These are phyloP conservation scores for Globisporangium polare DNA, from an alignment of 352 stramenopile genomes.

Conservation along the genomic window DNA sequence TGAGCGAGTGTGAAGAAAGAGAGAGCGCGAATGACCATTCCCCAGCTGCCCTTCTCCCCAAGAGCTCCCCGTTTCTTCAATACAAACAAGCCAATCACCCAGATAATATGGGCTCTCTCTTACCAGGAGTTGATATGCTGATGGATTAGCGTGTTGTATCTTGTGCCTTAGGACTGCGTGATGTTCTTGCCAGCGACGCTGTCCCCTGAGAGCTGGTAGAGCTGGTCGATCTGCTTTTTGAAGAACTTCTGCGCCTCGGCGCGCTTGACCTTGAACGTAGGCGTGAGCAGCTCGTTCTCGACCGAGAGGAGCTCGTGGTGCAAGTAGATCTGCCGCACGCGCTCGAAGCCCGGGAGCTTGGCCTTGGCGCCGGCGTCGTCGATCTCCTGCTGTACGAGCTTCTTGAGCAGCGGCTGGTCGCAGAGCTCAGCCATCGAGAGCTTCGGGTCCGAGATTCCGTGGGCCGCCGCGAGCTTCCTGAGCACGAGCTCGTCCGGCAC, in stretches of 20 bases:
- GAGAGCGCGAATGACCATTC: not conserved
- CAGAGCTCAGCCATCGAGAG: constrained; percentile 44
- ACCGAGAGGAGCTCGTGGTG: constrained; percentile 89
- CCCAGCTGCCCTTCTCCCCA: not conserved
- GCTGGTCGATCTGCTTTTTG: constrained; percentile 61
- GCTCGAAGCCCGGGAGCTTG: constrained; percentile 92
- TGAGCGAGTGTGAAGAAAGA: not conserved
- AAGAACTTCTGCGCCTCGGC: constrained; percentile 55
- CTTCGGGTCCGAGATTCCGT: constrained; percentile 21
- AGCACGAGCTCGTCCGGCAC: constrained; percentile 69
- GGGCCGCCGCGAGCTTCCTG: constrained; percentile 28
- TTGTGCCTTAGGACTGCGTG: constrained; percentile 15
- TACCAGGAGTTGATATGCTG: not conserved
- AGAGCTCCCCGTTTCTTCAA: constrained; percentile 2
- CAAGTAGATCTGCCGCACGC: constrained; percentile 88
- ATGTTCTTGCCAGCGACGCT: constrained; percentile 35
- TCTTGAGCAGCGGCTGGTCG: constrained; percentile 41
- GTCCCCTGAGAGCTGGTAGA: constrained; percentile 65
- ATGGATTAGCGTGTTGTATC: not conserved
- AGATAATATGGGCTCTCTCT: not conserved
- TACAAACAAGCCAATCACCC: constrained; percentile 8
- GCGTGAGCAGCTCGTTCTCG: constrained; percentile 95
- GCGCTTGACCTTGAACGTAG: constrained; percentile 96
- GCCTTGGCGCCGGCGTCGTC: constrained; percentile 42
- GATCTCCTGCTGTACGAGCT: constrained; percentile 44